Base-by-base conservation (phyloP, 176 grass and related monocot species). In the Cocos nucifera region DNA sequence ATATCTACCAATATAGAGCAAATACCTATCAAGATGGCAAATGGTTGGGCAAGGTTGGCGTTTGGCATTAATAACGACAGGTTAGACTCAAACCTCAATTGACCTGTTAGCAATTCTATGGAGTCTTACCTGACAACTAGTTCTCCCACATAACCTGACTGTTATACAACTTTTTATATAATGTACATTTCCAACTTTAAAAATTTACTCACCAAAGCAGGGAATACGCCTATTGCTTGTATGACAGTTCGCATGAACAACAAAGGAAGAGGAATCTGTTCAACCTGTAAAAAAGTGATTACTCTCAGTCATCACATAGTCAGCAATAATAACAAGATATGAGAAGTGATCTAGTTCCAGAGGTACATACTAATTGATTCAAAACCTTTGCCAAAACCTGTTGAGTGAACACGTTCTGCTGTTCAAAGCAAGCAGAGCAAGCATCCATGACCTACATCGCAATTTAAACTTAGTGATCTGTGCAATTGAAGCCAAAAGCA, bases 241-340 rank as follows among this genome's bases (percentile, higher is more conserved):
- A 96, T 87, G 66, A 96, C 87, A 62, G 92, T 96, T 81, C 92
- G 72, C 92, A 96, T 96, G 67, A 96, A 96, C 51, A 96, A 78
- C 66, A 96, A 80, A 71, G 92, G 92, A 64, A 96, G 92, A 71
- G 92, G 92, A 65, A 88, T 96, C 56, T 96, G 92, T 63, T 96
- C 92, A 85, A 96, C 83, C 92, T 96, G 87, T 19, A 56, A 61
- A 80, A 61, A 58, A 59, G 19, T 15, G 57, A 70, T 77, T 28
- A 59, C 59, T 67, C 53, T 57, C 15, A 77, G 61, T 59, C 8
- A 4, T 19, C 29, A 17, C 73, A 66, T 59, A 23, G 2, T 15
- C 29, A 69, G 54, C 49, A 15, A 4, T 1, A 17, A 56, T 20
- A 48, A 16, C n/a, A 50, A 51, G 15, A 3, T 1, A 17, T 6